A percentile compares a stretch with the other conserved stretches of the same genome.
phyloP scores from a whole-genome alignment of 768 basidiomycete species.

The Mycena maculata region DNA sequence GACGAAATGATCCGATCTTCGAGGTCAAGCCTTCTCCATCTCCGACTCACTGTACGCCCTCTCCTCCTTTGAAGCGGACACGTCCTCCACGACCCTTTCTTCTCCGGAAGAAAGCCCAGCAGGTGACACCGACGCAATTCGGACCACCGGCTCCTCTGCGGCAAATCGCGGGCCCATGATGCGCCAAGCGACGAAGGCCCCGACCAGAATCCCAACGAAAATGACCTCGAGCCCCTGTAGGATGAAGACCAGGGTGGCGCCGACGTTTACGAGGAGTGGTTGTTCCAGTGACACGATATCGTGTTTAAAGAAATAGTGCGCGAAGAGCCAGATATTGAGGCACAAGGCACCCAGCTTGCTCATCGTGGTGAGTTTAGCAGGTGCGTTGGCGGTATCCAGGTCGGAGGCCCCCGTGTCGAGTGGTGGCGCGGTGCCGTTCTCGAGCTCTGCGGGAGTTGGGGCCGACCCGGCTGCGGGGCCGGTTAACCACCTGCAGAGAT shows the following conservation, averaged over 20 bases:
- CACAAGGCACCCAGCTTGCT: neutral
- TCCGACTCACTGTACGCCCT: too few species aligned
- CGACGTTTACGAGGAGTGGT: neutral
- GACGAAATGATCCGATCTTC: too few species aligned
- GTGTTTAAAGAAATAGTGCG: neutral
- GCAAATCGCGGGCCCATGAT: too few species aligned
- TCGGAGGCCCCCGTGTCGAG: neutral
- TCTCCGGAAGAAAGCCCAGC: too few species aligned
- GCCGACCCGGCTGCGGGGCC: neutral
- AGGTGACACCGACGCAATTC: too few species aligned
- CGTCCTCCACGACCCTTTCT: too few species aligned
- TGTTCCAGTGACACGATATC: neutral
- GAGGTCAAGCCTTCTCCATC: too few species aligned
- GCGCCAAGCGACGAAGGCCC: too few species aligned
- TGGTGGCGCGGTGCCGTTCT: constrained; percentile 1
- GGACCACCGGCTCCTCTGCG: too few species aligned
- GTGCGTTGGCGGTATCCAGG: neutral
- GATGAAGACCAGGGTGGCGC: neutral
- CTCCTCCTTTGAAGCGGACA: too few species aligned
- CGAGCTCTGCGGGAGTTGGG: constrained; percentile 14
- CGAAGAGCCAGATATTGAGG: neutral
- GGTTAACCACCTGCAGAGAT: neutral
- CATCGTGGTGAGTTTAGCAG: neutral
- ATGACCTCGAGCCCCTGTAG: constrained; percentile 7
- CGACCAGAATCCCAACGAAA: neutral